Base-by-base conservation (phyloP, 768 basidiomycete genomes). In the Leccinum longicurvipes region DNA sequence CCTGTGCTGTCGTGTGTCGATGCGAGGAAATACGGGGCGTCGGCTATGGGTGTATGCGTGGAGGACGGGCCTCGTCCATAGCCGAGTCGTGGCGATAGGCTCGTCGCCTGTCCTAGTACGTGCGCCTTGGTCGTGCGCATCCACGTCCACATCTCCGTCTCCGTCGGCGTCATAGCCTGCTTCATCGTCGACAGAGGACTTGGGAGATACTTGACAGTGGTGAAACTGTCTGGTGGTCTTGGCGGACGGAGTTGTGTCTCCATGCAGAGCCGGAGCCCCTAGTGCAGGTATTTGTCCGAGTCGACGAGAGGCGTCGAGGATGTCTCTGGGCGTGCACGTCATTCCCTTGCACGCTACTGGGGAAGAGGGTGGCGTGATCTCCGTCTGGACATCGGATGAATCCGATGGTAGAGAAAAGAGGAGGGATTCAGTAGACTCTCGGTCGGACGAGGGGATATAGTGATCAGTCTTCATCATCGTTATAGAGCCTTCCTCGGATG, bases 101-200 rank as follows among this genome's bases (percentile, higher is more conserved):
- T 34, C 32, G 15, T 34, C 32, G 24, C 48, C 39, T 0, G 60
- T 42, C 4, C 44, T 28, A 23, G 11, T 17, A 17, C 47, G 28
- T 21, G 28, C 6, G 4, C 21, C 34, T 12, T 46, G 19, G 3
- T 58, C 52, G 8, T 10, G 14, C 54, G 53, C 50, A 6, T 47
- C 47, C 1, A 28, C 34, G 3, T 56, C 46, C 0, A 39, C 46
- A 14, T 47, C 44, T 4, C 52, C 51, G 12, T 67, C 67, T 4
- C 51, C 52, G 36, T 67, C 66, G 10, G 67, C 61, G 4, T 69
- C 69, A 29, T 68, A 68, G 24, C 67, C 67, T 27, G 55, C 54
- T 41, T 68, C 67, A 14, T 68, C 64, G 29, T 41, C 24, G 34
- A 32, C 32, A 10, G 46, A 24, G 8, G 34, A 48, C 34, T 36